Conservation (phyloP, 1,284 basidiomycete genomes). For the Afroboletus lepidellus region DNA sequence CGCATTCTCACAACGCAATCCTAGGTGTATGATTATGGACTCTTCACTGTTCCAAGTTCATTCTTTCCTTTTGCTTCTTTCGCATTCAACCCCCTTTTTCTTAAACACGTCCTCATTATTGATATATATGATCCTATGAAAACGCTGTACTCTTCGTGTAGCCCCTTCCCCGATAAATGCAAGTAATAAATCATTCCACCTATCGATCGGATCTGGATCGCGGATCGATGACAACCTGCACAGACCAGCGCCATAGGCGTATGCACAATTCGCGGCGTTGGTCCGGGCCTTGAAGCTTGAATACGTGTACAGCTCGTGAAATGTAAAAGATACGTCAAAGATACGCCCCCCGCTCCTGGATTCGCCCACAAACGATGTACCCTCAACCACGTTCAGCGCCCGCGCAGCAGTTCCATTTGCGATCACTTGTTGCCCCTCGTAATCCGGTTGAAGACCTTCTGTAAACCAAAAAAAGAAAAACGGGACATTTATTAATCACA, state of each 20-base stretch:
- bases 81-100: not conserved
- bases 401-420: not conserved
- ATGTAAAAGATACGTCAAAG: constrained; percentile 1
- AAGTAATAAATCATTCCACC: not conserved
- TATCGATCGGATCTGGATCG: not conserved
- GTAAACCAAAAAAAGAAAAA: constrained; percentile 18
- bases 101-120: constrained; percentile 17
- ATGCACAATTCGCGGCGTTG: not conserved
- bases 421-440: constrained; percentile 24
- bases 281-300: not conserved
- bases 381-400: not conserved
- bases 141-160: constrained; percentile 4
- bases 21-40: constrained; percentile 26
- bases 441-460: constrained; percentile 30
- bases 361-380: not conserved
- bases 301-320: constrained; percentile 9
- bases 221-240: too few relatives aligned
- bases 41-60: not conserved
- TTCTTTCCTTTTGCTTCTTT: not conserved
- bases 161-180: not conserved
- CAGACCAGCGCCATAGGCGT: not conserved
- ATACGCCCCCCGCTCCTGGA: not conserved
- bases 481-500: constrained; percentile 28
- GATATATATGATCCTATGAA: constrained; percentile 24
- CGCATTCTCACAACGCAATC: not conserved